phyloP scores from a whole-genome alignment of 768 basidiomycete species.

The Sarcodon aspratus region DNA sequence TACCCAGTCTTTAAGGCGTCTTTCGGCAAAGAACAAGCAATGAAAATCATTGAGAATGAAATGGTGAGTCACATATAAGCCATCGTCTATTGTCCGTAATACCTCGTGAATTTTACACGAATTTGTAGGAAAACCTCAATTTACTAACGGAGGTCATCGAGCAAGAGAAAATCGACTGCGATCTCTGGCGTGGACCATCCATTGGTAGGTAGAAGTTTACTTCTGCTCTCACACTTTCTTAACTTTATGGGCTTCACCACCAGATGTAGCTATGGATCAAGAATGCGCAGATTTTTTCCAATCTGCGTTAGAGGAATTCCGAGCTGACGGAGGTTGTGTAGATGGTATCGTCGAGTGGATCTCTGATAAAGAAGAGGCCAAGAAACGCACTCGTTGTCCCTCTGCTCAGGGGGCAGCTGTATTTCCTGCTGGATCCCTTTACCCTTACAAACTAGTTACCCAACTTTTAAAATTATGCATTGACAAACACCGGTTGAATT shows the following conservation, averaged over 20 bases:
- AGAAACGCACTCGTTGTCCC: background rate
- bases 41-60: conserved; percentile 15
- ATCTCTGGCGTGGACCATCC: conserved; percentile 14
- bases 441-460: conserved; percentile 13
- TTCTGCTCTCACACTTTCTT: background rate
- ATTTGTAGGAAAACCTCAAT: conserved; percentile 12
- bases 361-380: conserved; percentile 12
- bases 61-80: conserved; percentile 2
- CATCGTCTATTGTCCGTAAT: background rate
- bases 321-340: conserved; percentile 18
- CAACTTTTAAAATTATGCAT: conserved; percentile 12
- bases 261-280: conserved; percentile 10
- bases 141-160: conserved; percentile 9
- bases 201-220: conserved; percentile 8
- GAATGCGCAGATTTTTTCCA: conserved; percentile 11
- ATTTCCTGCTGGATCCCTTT: conserved; percentile 11
- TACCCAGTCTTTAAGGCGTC: conserved; percentile 11
- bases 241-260: background rate
- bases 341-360: conserved; percentile 15
- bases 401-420: conserved; percentile 7
- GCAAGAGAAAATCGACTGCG: conserved; percentile 16
- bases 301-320: conserved; percentile 12
- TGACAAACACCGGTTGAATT: conserved; percentile 13
- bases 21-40: conserved; percentile 14
- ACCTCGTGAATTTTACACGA: background rate